Percentiles rank a stretch among this genome's conserved stretches.
These are phyloP conservation scores for Luffa acutangula DNA, from an alignment of 306 rosid genomes.

Conservation along the genomic window DNA sequence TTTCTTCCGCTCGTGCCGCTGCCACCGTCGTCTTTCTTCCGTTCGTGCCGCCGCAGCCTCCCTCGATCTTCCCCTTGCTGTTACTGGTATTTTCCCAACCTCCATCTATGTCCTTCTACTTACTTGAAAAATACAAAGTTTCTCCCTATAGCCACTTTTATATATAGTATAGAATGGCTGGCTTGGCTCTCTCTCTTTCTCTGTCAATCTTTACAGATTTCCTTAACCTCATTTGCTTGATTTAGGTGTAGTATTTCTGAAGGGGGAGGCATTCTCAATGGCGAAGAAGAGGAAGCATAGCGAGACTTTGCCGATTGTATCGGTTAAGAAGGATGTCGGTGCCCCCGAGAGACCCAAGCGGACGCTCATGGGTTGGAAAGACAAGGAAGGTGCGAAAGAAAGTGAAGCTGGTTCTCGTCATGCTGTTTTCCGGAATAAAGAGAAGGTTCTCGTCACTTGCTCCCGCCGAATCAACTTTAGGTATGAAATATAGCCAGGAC, in stretches of 20 bases:
- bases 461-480: constrained; percentile 86
- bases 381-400: constrained; percentile 22
- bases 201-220: not conserved
- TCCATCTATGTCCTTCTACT: too few species aligned
- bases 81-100: too few species aligned
- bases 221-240: not conserved
- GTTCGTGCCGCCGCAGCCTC: too few species aligned
- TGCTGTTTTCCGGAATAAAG: constrained; percentile 58
- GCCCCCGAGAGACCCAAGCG: constrained; percentile 73
- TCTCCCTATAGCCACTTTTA: too few species aligned
- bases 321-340: constrained; percentile 34
- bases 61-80: too few species aligned
- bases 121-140: too few species aligned
- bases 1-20: too few species aligned
- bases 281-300: constrained; percentile 84
- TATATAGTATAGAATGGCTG: too few species aligned
- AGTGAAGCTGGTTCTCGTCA: constrained; percentile 16
- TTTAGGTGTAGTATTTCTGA: not conserved
- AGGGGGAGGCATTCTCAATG: constrained; percentile 21
- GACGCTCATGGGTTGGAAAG: constrained; percentile 83
- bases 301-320: constrained; percentile 26
- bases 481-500: constrained; percentile 12
- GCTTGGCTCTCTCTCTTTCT: too few species aligned
- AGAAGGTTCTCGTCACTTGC: constrained; percentile 83
- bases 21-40: too few species aligned